Percentiles rank a stretch among this genome's conserved stretches.
These are phyloP conservation scores for Colletotrichum camelliae DNA, from an alignment of 2,329 filamentous ascomycete species.

Conservation along the genomic window DNA sequence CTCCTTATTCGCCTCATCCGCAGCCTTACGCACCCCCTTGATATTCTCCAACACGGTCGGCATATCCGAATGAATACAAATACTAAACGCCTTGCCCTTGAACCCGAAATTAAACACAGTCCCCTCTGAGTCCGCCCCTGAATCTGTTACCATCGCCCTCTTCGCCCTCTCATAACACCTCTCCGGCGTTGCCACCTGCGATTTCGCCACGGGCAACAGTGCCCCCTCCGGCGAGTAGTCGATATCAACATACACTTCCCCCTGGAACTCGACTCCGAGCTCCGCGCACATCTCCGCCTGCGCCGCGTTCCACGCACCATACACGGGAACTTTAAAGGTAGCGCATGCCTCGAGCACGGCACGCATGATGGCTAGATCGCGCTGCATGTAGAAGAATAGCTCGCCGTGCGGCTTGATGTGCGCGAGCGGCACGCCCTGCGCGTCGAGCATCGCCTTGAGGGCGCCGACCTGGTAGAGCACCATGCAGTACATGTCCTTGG, in stretches of 20 bases:
- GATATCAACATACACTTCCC: background rate
- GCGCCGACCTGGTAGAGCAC: constrained; percentile 69
- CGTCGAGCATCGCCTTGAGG: constrained; percentile 62
- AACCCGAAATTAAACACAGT: background rate
- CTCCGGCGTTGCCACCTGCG: background rate
- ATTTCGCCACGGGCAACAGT: background rate
- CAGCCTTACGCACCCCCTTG: background rate
- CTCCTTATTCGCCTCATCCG: background rate
- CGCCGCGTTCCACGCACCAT: constrained; percentile 23
- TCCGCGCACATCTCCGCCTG: constrained; percentile 21
- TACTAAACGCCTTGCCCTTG: background rate
- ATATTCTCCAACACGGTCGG: background rate
- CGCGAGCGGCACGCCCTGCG: constrained; percentile 59
- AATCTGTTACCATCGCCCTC: background rate
- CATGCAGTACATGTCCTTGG: constrained; percentile 62
- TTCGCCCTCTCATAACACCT: background rate
- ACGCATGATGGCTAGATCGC: constrained; percentile 29
- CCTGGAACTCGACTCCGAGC: constrained; percentile 13
- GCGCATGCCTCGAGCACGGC: constrained; percentile 31
- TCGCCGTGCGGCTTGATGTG: constrained; percentile 62
- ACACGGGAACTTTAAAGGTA: constrained; percentile 33
- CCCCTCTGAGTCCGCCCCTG: background rate
- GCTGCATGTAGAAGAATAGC: constrained; percentile 50
- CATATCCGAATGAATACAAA: background rate
- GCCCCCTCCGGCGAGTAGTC: background rate